These are phyloP conservation scores for Yamadazyma ubonensis DNA, from an alignment of 805 yeast genomes.

Conservation along the genomic window DNA sequence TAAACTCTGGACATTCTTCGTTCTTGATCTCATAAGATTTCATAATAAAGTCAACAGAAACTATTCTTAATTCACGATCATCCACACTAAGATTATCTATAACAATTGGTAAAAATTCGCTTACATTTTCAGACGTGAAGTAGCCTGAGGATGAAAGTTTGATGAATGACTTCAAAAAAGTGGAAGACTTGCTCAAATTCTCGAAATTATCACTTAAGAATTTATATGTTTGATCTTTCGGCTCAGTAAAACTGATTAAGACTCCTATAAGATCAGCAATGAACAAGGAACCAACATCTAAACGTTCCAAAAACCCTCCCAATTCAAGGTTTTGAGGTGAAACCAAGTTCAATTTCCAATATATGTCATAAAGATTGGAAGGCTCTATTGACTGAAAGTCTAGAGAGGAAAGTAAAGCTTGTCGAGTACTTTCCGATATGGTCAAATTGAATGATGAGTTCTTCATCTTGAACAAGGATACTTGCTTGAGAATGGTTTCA, in stretches of 20 bases:
- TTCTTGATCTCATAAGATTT: constrained; percentile 22
- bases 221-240: neutral
- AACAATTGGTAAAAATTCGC: constrained; percentile 1
- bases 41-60: constrained; percentile 49
- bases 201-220: constrained; percentile 10
- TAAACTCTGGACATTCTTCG: constrained; percentile 33
- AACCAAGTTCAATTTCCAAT: constrained; percentile 16
- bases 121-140: neutral
- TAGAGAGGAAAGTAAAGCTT: constrained; percentile 2
- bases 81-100: constrained; percentile 11
- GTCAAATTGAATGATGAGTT: constrained; percentile 9
- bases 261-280: constrained; percentile 13
- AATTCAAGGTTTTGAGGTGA: constrained; percentile 1
- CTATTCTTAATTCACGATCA: constrained; percentile 39
- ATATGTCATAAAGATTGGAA: constrained; percentile 7
- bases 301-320: neutral
- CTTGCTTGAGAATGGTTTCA: constrained; percentile 8
- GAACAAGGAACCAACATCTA: constrained; percentile 7
- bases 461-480: constrained; percentile 12
- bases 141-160: neutral
- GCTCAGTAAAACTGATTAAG: constrained; percentile 1
- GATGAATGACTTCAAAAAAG: constrained; percentile 9
- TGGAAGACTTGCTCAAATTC: constrained; percentile 11
- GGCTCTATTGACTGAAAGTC: neutral
- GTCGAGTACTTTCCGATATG: constrained; percentile 3